Percentiles rank a stretch among this genome's conserved stretches.
Conservation (phyloP, 306 rosid species). For the Alnus rubra region DNA sequence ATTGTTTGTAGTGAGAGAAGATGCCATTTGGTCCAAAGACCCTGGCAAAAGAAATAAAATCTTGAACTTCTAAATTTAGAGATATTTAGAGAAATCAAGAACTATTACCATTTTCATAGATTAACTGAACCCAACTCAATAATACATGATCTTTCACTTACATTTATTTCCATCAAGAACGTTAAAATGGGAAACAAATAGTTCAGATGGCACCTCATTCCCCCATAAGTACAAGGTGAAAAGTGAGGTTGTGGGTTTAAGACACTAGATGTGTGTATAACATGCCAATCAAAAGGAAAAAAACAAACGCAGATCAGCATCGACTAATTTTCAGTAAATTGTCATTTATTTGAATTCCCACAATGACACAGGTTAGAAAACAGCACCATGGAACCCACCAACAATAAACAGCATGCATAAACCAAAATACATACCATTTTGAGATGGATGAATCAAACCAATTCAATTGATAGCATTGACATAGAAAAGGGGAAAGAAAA, state of each 20-base stretch:
- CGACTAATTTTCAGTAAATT: too few species aligned
- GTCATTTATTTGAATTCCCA: too few species aligned
- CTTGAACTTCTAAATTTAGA: background rate
- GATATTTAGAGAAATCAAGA: background rate
- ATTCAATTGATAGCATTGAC: too few species aligned
- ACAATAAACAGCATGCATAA: too few species aligned
- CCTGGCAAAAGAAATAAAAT: background rate
- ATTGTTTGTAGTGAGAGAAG: background rate
- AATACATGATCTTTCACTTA: background rate
- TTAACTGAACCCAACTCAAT: background rate
- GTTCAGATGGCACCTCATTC: background rate
- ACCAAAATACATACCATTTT: too few species aligned
- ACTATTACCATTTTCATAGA: background rate
- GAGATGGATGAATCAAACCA: too few species aligned
- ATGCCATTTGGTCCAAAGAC: background rate
- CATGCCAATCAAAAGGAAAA: background rate
- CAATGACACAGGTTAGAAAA: too few species aligned
- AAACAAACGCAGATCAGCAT: too few species aligned
- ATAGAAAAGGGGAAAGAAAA: too few species aligned
- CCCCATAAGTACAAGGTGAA: background rate
- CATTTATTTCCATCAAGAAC: background rate
- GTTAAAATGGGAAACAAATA: background rate
- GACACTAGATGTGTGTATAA: background rate
- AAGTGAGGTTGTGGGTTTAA: background rate
- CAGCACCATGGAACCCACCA: too few species aligned